A percentile compares a stretch with the other conserved stretches of the same genome.
Conservation (phyloP, 805 yeast species). For the Kodamaea kakaduensis region DNA sequence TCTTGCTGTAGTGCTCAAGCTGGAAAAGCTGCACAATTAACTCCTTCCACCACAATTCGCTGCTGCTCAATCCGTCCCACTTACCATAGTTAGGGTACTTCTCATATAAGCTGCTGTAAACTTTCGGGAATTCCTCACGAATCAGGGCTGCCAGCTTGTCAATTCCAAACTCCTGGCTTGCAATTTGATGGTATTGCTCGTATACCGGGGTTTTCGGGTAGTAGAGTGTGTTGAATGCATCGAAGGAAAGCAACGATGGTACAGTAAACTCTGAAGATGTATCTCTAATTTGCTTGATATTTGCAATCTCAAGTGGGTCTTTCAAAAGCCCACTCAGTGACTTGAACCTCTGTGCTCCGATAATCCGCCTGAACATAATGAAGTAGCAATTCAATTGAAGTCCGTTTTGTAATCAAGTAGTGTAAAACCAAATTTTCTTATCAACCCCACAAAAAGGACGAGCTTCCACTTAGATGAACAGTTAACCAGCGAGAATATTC, state of each 20-base stretch:
- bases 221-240: conserved; percentile 66
- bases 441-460: too few relatives aligned
- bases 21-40: conserved; percentile 44
- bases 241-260: conserved; percentile 56
- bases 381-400: too few relatives aligned
- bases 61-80: conserved; percentile 14
- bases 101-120: conserved; percentile 32
- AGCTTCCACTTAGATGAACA: too few relatives aligned
- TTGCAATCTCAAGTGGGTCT: conserved; percentile 23
- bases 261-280: conserved; percentile 21
- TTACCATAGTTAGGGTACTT: conserved; percentile 66
- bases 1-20: conserved; percentile 22
- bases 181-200: conserved; percentile 50
- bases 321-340: conserved; percentile 13
- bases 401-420: too few relatives aligned
- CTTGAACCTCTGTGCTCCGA: background rate
- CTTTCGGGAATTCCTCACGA: conserved; percentile 22
- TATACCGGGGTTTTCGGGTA: conserved; percentile 52
- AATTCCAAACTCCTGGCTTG: conserved; percentile 40
- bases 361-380: background rate
- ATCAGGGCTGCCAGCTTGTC: conserved; percentile 23
- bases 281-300: conserved; percentile 24
- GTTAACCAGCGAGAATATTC: too few relatives aligned
- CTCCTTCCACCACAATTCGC: conserved; percentile 56
- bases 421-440: too few relatives aligned